phyloP scores from a whole-genome alignment of 345 rosid genomes.

The Hibiscus tridactylites region DNA sequence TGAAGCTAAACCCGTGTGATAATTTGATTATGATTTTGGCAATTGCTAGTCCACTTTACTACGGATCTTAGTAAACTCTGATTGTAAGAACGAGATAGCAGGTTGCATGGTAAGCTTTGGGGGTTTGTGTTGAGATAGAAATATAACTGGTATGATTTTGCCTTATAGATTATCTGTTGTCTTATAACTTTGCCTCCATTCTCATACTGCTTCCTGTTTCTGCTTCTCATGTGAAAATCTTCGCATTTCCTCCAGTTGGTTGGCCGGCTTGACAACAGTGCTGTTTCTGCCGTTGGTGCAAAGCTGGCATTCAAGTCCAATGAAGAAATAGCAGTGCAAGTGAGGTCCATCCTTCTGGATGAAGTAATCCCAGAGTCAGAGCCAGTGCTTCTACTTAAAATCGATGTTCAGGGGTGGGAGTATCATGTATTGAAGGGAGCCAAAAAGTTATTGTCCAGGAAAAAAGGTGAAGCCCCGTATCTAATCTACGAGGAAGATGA shows the following conservation, averaged over 20 bases:
- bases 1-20: not conserved
- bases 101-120: not conserved
- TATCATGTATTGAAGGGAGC: slow-evolving; percentile 89
- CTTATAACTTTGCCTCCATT: not conserved
- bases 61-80: not conserved
- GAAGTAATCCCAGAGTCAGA: slow-evolving; percentile 55
- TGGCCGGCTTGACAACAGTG: slow-evolving; percentile 95
- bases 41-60: not conserved
- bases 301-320: slow-evolving; percentile 90
- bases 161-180: not conserved
- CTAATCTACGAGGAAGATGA: slow-evolving; percentile 92
- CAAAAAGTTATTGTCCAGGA: slow-evolving; percentile 58
- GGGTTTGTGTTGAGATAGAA: not conserved
- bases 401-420: slow-evolving; percentile 99
- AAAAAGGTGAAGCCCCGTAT: slow-evolving; percentile 76
- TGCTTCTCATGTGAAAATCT: not conserved
- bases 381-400: slow-evolving; percentile 60
- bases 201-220: not conserved
- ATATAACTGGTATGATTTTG: not conserved
- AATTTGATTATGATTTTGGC: not conserved
- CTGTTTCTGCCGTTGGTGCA: slow-evolving; percentile 85
- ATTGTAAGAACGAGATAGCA: not conserved
- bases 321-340: slow-evolving; percentile 84
- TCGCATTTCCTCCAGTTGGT: slow-evolving; percentile 43
- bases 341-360: slow-evolving; percentile 76